A percentile compares a stretch with the other conserved stretches of the same genome.
Evolutionary conservation across 2,329 filamentous ascomycete species (phyloP).

Genomic region (Botrytis fragariae): DNA sequence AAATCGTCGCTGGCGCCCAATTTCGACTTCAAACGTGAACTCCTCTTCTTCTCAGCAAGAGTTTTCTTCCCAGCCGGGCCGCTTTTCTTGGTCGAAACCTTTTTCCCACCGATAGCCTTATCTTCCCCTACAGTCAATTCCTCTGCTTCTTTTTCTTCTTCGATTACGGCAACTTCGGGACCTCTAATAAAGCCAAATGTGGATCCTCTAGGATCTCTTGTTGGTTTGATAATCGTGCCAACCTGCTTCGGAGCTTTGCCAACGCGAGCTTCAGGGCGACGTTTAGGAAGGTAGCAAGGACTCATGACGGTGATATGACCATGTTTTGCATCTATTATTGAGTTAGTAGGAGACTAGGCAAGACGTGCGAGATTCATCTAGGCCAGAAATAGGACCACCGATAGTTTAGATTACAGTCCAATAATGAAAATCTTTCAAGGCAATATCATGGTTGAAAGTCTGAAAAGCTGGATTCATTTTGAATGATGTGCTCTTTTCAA

Average conservation of each 20-base stretch:
- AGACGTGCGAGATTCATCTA: background rate
- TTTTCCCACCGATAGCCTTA: too few relatives aligned
- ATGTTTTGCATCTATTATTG: background rate
- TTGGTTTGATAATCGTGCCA: background rate
- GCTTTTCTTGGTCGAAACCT: background rate
- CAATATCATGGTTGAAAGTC: background rate
- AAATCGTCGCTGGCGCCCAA: background rate
- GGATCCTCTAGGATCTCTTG: background rate
- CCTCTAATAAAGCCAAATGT: background rate
- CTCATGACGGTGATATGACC: background rate
- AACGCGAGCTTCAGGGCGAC: background rate
- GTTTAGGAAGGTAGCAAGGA: conserved; percentile 1
- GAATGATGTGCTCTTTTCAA: background rate
- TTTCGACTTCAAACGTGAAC: background rate
- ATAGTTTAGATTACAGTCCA: background rate
- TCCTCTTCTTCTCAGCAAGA: background rate
- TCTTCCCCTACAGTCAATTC: too few relatives aligned
- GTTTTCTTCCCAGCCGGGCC: background rate
- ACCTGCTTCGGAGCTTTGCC: background rate
- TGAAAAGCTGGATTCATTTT: background rate
- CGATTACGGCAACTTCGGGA: background rate
- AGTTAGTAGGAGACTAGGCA: background rate
- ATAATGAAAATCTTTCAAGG: background rate
- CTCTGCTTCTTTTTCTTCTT: background rate
- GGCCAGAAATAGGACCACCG: background rate